Percentiles rank a stretch among this genome's conserved stretches.
phyloP scores from a whole-genome alignment of 2,329 filamentous ascomycete genomes.

The Talaromyces sp. region DNA sequence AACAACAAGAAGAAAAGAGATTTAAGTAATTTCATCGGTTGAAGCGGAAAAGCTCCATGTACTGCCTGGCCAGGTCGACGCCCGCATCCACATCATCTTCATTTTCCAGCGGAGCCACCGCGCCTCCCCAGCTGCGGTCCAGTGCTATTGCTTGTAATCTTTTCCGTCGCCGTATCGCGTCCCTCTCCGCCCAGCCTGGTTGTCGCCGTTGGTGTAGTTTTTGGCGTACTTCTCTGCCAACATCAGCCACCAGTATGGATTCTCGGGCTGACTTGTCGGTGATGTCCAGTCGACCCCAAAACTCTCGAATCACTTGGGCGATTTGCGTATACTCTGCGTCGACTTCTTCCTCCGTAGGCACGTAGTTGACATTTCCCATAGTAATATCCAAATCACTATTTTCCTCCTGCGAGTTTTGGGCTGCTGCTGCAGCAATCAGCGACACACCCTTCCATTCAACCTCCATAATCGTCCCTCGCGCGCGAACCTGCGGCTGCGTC shows the following conservation, averaged over 20 bases:
- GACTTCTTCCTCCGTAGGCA: conserved; percentile 32
- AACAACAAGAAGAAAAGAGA: not conserved
- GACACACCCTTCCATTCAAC: conserved; percentile 39
- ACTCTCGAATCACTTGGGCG: conserved; percentile 35
- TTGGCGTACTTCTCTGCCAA: conserved; percentile 34
- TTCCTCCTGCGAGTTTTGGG: not conserved
- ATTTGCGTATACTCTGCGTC: conserved; percentile 31
- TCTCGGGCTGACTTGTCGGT: conserved; percentile 20
- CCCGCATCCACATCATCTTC: conserved; percentile 31
- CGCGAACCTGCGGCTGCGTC: conserved; percentile 29
- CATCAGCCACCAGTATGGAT: conserved; percentile 36
- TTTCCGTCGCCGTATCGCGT: conserved; percentile 13
- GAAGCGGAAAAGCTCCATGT: conserved; percentile 42
- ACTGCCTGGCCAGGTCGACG: conserved; percentile 39
- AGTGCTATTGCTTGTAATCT: conserved; percentile 7
- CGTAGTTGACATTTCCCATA: conserved; percentile 22
- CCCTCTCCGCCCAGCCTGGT: conserved; percentile 10
- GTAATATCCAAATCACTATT: conserved; percentile 4
- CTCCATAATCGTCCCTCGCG: conserved; percentile 41
- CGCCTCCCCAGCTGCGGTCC: conserved; percentile 9
- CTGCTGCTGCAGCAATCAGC: conserved; percentile 20
- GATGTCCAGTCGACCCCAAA: conserved; percentile 32
- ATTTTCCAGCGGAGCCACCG: conserved; percentile 1
- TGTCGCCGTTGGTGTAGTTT: conserved; percentile 18
- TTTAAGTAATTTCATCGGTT: conserved; percentile 25